Base-by-base conservation (phyloP, 768 basidiomycete genomes). In the Suillus alpinus region DNA sequence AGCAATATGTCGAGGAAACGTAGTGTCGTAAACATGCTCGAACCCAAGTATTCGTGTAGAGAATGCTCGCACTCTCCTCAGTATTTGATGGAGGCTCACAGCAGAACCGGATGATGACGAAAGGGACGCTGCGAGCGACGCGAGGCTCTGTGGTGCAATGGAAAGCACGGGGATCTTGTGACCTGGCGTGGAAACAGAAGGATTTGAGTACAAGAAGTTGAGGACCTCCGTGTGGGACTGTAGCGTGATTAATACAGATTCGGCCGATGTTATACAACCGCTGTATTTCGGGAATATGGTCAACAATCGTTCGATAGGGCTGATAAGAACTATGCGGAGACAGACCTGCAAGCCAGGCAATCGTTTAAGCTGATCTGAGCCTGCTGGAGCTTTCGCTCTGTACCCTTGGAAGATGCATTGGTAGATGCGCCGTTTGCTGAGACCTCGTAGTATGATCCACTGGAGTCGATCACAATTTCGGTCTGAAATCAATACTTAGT, bases 231-330 rank as follows among this genome's bases (percentile, higher is more conserved):
- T 84, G 68, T 98, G 95, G 7, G 94, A 96, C 73, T 99, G 96
- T 40, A 97, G 81, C 13, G 95, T 95, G 69, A 99, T 97, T 62
- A 99, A 83, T 50, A 98, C 88, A 20, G 94, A 96, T 79, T 99
- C 96, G 26, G 96, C 96, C 41, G 96, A 98, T 3, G 97, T 99
- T 67, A 99, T 98, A 70, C 97, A 99, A 2, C 97, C 97, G 62
- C 96, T 97, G 36, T 40, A 58, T 51, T 64, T 74, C 32, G 60
- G 56, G 31, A 18, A 23, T 49, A 39, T 47, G 14, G 59, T 41
- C 52, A 53, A 47, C 31, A 29, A 20, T 32, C 47, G 12, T 59
- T 29, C 40, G 13, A 29, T 9, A 50, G 44, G 39, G 29, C 7
- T 14, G 44, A 29, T 20, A 32, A 51, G 51, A 41, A 40, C 5